These are phyloP conservation scores for Fusarium sp. DNA, from an alignment of 2,329 filamentous ascomycete genomes.

Conservation along the genomic window DNA sequence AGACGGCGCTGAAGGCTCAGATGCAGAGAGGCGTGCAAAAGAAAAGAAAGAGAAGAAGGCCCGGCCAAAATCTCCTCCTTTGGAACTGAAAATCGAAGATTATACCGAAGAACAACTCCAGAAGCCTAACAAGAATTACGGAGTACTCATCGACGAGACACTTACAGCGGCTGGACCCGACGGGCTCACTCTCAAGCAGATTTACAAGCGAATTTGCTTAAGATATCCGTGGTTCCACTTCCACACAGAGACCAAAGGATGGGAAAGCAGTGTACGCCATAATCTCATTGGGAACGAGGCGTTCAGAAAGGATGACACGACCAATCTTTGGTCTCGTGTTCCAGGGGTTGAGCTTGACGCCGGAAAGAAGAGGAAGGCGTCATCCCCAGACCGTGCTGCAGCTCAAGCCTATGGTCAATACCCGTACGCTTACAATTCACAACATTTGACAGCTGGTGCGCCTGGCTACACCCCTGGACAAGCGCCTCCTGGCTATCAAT, in stretches of 20 bases:
- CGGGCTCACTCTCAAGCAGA: conserved; percentile 69
- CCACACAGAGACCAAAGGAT: conserved; percentile 71
- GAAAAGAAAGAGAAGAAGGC: conserved; percentile 71
- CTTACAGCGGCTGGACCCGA: conserved; percentile 65
- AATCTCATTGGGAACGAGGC: conserved; percentile 72
- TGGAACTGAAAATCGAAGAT: conserved; percentile 65
- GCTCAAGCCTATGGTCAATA: conserved; percentile 54
- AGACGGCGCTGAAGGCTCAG: conserved; percentile 66
- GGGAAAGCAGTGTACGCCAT: conserved; percentile 74
- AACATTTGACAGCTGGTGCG: conserved; percentile 51
- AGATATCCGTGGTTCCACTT: conserved; percentile 71
- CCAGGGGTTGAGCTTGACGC: conserved; percentile 69
- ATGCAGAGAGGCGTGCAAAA: conserved; percentile 65
- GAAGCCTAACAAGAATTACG: conserved; percentile 72
- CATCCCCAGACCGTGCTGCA: conserved; percentile 62
- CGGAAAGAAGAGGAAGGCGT: conserved; percentile 69
- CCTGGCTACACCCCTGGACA: conserved; percentile 52
- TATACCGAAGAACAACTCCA: conserved; percentile 69
- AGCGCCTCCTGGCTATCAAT: conserved; percentile 51
- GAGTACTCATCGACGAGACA: conserved; percentile 70
- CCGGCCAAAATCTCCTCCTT: conserved; percentile 69
- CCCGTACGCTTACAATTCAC: conserved; percentile 51
- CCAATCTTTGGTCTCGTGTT: conserved; percentile 68
- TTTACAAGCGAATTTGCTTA: conserved; percentile 70
- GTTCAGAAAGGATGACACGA: conserved; percentile 68